Conservation (phyloP, 768 basidiomycete genomes). For the Daedaleopsis sinensis region DNA sequence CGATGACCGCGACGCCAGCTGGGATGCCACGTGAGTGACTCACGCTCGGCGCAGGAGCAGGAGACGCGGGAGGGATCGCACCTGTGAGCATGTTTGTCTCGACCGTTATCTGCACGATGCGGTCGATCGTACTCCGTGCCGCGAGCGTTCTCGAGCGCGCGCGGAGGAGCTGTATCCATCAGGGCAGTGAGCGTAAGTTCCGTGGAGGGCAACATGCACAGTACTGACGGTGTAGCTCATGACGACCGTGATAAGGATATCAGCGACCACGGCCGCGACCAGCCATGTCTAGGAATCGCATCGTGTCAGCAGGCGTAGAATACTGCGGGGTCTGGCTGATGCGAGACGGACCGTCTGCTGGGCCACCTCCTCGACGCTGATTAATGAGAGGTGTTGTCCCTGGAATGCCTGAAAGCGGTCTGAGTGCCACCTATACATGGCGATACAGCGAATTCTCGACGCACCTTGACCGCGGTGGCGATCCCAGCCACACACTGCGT, state of each 20-base stretch:
- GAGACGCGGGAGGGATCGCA: neutral
- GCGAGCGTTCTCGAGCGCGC: neutral
- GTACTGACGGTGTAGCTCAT: neutral
- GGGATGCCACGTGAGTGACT: neutral
- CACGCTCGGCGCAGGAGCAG: neutral
- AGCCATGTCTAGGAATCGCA: neutral
- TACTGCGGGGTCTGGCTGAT: too few species aligned
- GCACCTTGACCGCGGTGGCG: neutral
- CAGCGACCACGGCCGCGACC: neutral
- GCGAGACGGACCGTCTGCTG: neutral
- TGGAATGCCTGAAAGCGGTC: neutral
- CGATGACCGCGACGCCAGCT: neutral
- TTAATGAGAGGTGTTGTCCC: neutral
- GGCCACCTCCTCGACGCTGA: neutral
- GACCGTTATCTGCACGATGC: neutral
- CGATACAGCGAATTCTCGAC: neutral
- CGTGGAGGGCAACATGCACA: neutral
- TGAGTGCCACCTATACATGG: neutral
- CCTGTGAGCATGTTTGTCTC: neutral
- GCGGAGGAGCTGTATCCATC: neutral
- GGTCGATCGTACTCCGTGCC: neutral
- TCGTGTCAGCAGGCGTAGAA: neutral
- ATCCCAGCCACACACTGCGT: neutral
- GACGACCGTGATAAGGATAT: neutral
- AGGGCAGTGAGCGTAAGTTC: neutral